phyloP scores from a whole-genome alignment of 208 protist species.

The Leishmania turanica region DNA sequence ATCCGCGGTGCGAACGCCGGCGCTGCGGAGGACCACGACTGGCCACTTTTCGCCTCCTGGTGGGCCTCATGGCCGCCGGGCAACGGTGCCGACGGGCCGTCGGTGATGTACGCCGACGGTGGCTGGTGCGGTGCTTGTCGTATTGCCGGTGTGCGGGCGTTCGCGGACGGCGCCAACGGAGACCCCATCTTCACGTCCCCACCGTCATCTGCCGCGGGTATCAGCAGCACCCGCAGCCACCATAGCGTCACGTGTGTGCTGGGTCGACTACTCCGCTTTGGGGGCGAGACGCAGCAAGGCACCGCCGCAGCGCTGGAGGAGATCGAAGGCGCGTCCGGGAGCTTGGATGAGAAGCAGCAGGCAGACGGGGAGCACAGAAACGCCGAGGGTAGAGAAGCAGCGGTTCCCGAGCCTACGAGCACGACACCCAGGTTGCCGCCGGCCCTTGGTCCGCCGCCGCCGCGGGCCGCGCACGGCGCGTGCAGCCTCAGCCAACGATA shows the following conservation, averaged over 20 bases:
- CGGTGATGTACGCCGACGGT: conserved; percentile 46
- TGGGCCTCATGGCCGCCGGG: conserved; percentile 20
- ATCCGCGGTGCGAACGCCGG: neutral
- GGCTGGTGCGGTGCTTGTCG: conserved; percentile 57
- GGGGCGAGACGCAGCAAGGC: conserved; percentile 48
- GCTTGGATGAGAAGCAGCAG: neutral
- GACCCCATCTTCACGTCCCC: neutral
- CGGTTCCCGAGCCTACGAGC: neutral
- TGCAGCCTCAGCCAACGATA: conserved; percentile 61
- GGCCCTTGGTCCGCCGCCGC: conserved; percentile 29
- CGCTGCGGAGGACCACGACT: neutral
- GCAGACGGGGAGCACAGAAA: neutral
- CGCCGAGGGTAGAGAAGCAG: neutral
- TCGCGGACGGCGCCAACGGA: conserved; percentile 10
- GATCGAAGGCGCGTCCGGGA: conserved; percentile 8
- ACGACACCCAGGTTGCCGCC: neutral
- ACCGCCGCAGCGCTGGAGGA: conserved; percentile 44
- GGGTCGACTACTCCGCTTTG: conserved; percentile 59
- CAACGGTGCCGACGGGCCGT: conserved; percentile 19
- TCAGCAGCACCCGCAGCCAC: conserved; percentile 33
- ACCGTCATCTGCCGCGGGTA: neutral
- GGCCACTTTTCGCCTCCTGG: conserved; percentile 32
- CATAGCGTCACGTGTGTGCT: conserved; percentile 42
- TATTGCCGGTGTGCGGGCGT: conserved; percentile 30
- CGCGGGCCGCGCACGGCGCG: conserved; percentile 67